Evolutionary conservation across 306 rosid species (phyloP), one percentile per base, ranked within the genome.

Genomic region (Ceratonia siliqua): DNA sequence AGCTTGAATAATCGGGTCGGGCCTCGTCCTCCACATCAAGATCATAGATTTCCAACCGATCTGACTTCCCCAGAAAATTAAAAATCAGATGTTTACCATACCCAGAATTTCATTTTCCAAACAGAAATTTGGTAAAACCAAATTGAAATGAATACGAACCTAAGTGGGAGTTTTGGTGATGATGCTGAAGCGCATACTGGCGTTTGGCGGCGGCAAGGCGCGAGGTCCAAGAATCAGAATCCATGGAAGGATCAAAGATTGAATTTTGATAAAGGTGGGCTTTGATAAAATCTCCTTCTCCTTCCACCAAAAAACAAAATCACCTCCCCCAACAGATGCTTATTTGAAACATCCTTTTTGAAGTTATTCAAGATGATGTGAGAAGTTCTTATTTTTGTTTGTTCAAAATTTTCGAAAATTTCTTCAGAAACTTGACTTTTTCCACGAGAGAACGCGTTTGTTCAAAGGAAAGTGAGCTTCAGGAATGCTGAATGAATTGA

Each of bases 191-290:
- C 59, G 89, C 53, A 49, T 87, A 89, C 45, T 95, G 99, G 72
- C 98, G 93, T 87, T 95, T 95, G 28, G 93, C 98, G 52, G 98
- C 98, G 50, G 96, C 96, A 62, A 92, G 92, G 58, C 98, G 96
- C 27, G 99, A 87, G 77, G 97, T 86, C 99, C 96, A 92, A 82
- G 87, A 92, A 67, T 95, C 98, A 79, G 98, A 82, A 78, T 94
- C 98, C 98, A 95, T 94, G 56, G 82, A 80, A 76, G 77, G 82
- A 79, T 74, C 82, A 61, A 74, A 82, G 64, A 72, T 21, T 27
- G 39, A 61, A 69, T 25, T 62, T n/a, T 9, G 39, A 35, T 5
- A 28, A 30, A 62, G 32, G 68, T 22, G 57, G 12, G 30, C 24
- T 57, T 11, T 15, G 55, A 70, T 41, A 0, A 73, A 55, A 24